Percentiles rank a stretch among this genome's conserved stretches.
Conservation (phyloP, 768 basidiomycete species). For the Lentinula lateritia region DNA sequence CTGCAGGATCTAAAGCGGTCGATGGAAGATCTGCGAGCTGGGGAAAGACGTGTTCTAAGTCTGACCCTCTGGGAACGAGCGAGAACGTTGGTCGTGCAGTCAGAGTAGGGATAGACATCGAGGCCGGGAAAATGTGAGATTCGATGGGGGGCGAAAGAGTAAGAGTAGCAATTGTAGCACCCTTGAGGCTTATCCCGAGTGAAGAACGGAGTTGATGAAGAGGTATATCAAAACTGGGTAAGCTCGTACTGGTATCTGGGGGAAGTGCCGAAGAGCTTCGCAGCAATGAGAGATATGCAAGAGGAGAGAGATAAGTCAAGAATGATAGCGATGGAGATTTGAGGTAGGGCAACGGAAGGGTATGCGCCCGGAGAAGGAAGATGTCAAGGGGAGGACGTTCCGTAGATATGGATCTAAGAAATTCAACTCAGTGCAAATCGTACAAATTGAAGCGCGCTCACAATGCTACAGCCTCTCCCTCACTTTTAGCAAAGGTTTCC, state of each 20-base stretch:
- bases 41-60: conserved; percentile 49
- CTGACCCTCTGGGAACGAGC: conserved; percentile 38
- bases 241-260: conserved; percentile 7
- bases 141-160: conserved; percentile 30
- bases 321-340: conserved; percentile 66
- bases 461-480: conserved; percentile 50
- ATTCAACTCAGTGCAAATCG: neutral
- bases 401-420: conserved; percentile 31
- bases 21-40: conserved; percentile 28
- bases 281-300: conserved; percentile 59
- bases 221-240: conserved; percentile 48
- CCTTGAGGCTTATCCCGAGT: conserved; percentile 36
- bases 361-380: conserved; percentile 58
- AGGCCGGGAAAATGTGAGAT: conserved; percentile 33
- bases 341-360: conserved; percentile 70
- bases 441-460: conserved; percentile 26
- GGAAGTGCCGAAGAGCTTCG: conserved; percentile 21
- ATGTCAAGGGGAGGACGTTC: conserved; percentile 60
- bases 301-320: conserved; percentile 63
- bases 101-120: conserved; percentile 41
- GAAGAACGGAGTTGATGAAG: conserved; percentile 39
- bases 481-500: conserved; percentile 44
- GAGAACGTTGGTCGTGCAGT: conserved; percentile 48
- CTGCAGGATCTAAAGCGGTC: conserved; percentile 8
- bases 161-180: conserved; percentile 54